These are phyloP conservation scores for Kwoniella shivajii DNA, from an alignment of 1,284 basidiomycete genomes.

Conservation along the genomic window DNA sequence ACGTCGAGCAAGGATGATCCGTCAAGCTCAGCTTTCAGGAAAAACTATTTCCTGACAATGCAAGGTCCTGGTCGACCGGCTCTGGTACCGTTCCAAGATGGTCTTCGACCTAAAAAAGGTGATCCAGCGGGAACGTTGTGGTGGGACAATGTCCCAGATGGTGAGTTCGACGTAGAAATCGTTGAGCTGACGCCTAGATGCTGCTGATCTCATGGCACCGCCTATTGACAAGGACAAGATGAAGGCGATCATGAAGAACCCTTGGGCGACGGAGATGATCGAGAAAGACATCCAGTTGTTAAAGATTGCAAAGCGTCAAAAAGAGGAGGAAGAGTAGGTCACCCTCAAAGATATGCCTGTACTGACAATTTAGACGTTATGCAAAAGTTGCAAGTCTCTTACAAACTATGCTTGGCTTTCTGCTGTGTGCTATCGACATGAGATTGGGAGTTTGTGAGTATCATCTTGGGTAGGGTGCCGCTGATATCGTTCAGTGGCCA, in stretches of 20 bases:
- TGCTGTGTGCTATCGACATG: conserved; percentile 38
- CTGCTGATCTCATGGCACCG: conserved; percentile 40
- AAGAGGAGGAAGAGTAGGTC: conserved; percentile 42
- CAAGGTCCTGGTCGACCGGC: conserved; percentile 46
- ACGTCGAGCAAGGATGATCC: conserved; percentile 32
- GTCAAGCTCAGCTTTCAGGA: conserved; percentile 28
- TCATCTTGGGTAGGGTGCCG: background rate
- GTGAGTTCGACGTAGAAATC: conserved; percentile 19
- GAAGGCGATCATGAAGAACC: conserved; percentile 36
- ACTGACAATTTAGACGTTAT: conserved; percentile 23
- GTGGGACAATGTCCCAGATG: conserved; percentile 48
- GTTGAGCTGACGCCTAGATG: conserved; percentile 21
- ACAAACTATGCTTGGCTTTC: conserved; percentile 35
- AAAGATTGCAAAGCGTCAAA: conserved; percentile 36
- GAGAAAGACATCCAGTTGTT: conserved; percentile 40
- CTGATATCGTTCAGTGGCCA: conserved; percentile 23
- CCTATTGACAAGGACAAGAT: conserved; percentile 36
- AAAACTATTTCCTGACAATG: conserved; percentile 48
- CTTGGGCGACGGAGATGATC: conserved; percentile 34
- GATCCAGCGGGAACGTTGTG: conserved; percentile 40
- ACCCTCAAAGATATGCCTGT: background rate
- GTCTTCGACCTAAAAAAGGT: conserved; percentile 37
- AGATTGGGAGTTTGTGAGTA: conserved; percentile 32
- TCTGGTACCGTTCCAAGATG: conserved; percentile 45
- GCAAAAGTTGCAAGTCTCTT: conserved; percentile 36